Percentiles rank a stretch among this genome's conserved stretches.
Conservation (phyloP, 2,329 filamentous ascomycete genomes). For the Talaromyces verruculosus region DNA sequence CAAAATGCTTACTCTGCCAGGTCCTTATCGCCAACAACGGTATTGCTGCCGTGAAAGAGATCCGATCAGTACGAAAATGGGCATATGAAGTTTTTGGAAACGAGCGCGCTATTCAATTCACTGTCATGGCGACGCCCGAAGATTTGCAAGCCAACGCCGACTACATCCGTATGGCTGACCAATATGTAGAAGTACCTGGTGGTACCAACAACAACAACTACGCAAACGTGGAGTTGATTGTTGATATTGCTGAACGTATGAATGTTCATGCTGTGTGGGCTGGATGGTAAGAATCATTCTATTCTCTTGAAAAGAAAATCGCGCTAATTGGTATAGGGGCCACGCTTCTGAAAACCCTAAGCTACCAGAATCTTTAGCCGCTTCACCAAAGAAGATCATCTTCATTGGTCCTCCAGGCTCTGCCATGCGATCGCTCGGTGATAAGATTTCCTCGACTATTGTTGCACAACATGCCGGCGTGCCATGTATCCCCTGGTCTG, state of each 20-base stretch:
- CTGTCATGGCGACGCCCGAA: constrained; percentile 98
- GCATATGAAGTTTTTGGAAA: constrained; percentile 99
- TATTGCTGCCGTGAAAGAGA: constrained; percentile 99
- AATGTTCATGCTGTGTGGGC: constrained; percentile 98
- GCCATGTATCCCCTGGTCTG: constrained; percentile 99
- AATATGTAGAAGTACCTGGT: constrained; percentile 88
- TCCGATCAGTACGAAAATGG: constrained; percentile 99
- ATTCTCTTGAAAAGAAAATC: background rate
- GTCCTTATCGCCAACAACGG: constrained; percentile 99
- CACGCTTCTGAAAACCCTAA: constrained; percentile 99
- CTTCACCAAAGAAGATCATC: constrained; percentile 96
- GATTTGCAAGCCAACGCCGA: constrained; percentile 97
- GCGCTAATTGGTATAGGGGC: constrained; percentile 60
- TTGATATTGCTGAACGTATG: constrained; percentile 98
- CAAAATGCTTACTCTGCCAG: constrained; percentile 49
- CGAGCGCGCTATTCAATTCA: constrained; percentile 97
- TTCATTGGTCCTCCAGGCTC: constrained; percentile 98
- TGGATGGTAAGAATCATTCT: constrained; percentile 66
- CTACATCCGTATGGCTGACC: constrained; percentile 99
- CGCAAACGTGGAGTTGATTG: constrained; percentile 98
- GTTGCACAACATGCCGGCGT: constrained; percentile 96
- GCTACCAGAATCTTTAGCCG: constrained; percentile 90
- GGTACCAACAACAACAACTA: constrained; percentile 99
- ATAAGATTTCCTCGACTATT: constrained; percentile 99
- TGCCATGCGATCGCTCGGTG: constrained; percentile 96